Conservation (phyloP, 371 early-diverging fungal genomes). For the Circinella minor region DNA sequence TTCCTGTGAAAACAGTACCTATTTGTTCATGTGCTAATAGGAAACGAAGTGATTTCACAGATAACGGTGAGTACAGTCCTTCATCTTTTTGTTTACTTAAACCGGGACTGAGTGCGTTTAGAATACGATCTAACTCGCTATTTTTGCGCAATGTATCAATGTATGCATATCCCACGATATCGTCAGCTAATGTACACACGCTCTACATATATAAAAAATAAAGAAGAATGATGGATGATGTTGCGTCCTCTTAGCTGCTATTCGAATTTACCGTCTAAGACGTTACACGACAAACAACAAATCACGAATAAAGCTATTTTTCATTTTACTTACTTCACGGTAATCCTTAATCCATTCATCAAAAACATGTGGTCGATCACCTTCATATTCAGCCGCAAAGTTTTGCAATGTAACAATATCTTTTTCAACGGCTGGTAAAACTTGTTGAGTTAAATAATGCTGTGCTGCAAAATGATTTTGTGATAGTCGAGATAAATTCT, state of each 20-base stretch:
- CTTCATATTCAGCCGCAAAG: conserved; percentile 30
- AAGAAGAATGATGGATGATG: no score
- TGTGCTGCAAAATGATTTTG: conserved; percentile 73
- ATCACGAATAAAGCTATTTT: neutral
- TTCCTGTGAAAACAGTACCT: conserved; percentile 77
- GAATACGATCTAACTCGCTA: conserved; percentile 66
- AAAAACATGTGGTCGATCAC: conserved; percentile 24
- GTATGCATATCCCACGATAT: conserved; percentile 57
- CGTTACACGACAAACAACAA: neutral
- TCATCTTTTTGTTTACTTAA: conserved; percentile 31
- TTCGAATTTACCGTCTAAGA: no score
- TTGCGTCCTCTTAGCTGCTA: no score
- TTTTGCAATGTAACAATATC: conserved; percentile 53
- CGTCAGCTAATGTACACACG: conserved; percentile 35
- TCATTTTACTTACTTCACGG: conserved; percentile 31
- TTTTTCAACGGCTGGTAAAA: conserved; percentile 63
- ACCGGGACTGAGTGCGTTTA: conserved; percentile 58
- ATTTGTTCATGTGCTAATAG: conserved; percentile 54
- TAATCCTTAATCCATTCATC: conserved; percentile 46
- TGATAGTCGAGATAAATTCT: conserved; percentile 67
- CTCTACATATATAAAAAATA: conserved; percentile 19
- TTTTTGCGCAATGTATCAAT: conserved; percentile 66
- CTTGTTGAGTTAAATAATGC: conserved; percentile 67
- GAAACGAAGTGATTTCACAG: conserved; percentile 57
- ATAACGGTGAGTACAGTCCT: conserved; percentile 54